These are phyloP conservation scores for Fusarium globosum DNA, from an alignment of 2,329 filamentous ascomycete genomes.

Conservation along the genomic window DNA sequence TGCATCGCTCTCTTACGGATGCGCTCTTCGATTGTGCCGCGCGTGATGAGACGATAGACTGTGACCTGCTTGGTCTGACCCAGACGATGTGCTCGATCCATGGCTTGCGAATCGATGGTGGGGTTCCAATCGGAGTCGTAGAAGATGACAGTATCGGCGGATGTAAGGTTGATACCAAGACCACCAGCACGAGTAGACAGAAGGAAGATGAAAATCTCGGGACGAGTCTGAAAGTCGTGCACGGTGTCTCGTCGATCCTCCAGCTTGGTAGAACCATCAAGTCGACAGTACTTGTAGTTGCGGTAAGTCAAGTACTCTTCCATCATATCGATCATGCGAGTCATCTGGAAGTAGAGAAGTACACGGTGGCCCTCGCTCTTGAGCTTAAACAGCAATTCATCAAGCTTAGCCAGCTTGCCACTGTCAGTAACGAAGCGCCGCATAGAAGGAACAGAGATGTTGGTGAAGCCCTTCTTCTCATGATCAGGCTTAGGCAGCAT, in stretches of 20 bases:
- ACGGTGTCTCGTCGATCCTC: constrained; percentile 98
- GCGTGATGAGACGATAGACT: constrained; percentile 96
- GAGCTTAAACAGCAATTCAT: constrained; percentile 86
- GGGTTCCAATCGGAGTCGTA: constrained; percentile 99
- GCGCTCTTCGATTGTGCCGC: constrained; percentile 96
- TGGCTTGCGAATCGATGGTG: constrained; percentile 97
- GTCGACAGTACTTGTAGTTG: constrained; percentile 97
- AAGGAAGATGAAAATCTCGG: constrained; percentile 97
- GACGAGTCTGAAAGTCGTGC: constrained; percentile 92
- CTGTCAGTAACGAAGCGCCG: constrained; percentile 97
- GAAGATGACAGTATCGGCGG: constrained; percentile 98
- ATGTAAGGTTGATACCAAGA: constrained; percentile 96
- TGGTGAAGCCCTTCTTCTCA: constrained; percentile 85
- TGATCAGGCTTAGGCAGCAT: constrained; percentile 83
- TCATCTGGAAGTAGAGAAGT: constrained; percentile 99
- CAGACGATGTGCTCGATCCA: constrained; percentile 98
- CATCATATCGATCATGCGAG: constrained; percentile 99
- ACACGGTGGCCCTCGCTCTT: constrained; percentile 95
- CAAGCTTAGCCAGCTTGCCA: constrained; percentile 92
- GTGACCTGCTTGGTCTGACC: constrained; percentile 96
- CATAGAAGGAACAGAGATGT: constrained; percentile 96
- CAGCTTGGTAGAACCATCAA: constrained; percentile 96
- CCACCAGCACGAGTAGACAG: constrained; percentile 96
- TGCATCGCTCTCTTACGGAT: constrained; percentile 97
- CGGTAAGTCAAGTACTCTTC: constrained; percentile 98